These are phyloP conservation scores for Alternaria viburni DNA, from an alignment of 2,329 filamentous ascomycete species.

Conservation along the genomic window DNA sequence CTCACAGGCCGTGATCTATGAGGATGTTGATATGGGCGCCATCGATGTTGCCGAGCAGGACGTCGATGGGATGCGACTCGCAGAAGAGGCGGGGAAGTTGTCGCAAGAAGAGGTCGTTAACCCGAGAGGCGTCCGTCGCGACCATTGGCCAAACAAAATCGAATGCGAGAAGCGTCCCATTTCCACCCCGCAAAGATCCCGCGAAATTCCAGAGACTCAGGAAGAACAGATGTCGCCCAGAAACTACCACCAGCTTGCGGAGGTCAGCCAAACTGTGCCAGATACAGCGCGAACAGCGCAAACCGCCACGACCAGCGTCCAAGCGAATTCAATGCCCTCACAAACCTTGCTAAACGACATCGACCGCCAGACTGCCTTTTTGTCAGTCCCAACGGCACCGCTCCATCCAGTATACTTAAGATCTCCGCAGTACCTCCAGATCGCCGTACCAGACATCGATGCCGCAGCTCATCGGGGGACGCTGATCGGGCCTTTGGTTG, in stretches of 20 bases:
- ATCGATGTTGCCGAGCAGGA: not conserved
- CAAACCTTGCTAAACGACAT: not conserved
- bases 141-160: not conserved
- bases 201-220: not conserved
- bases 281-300: not conserved
- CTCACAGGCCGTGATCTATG: not conserved
- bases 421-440: not conserved
- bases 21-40: not conserved
- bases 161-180: not conserved
- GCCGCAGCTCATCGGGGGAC: not conserved
- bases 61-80: not conserved
- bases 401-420: not conserved
- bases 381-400: not conserved
- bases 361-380: not conserved
- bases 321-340: not conserved
- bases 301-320: not conserved
- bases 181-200: not conserved
- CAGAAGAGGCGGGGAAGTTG: not conserved
- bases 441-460: not conserved
- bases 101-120: not conserved
- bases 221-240: not conserved
- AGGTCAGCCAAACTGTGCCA: not conserved
- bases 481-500: not conserved
- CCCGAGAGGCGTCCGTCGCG: not conserved
- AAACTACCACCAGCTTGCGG: not conserved